phyloP scores from a whole-genome alignment of 345 rosid genomes.

The Euphorbia pulcherrima region DNA sequence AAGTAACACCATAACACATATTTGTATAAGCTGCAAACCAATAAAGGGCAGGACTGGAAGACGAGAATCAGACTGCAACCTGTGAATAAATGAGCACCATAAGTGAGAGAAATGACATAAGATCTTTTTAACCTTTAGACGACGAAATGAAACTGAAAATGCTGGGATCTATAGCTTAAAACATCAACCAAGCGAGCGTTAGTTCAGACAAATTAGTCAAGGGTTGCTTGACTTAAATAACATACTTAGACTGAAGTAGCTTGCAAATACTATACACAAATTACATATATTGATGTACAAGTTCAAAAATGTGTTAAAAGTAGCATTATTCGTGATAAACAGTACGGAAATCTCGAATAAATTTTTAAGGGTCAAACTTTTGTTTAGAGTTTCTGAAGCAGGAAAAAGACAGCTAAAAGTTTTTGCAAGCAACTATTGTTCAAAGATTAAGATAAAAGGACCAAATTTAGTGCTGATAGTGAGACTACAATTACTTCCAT shows the following conservation, averaged over 20 bases:
- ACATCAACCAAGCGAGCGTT: neutral
- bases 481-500: too few relatives aligned
- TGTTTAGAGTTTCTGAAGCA: too few relatives aligned
- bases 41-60: constrained; percentile 79
- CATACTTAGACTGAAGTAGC: too few relatives aligned
- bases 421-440: too few relatives aligned
- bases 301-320: neutral
- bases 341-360: neutral
- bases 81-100: constrained; percentile 28
- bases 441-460: too few relatives aligned
- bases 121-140: too few relatives aligned
- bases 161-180: neutral
- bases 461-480: too few relatives aligned
- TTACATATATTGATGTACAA: neutral
- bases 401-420: too few relatives aligned
- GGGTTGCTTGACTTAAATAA: too few relatives aligned
- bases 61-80: constrained; percentile 87
- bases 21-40: constrained; percentile 70
- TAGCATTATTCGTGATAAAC: neutral
- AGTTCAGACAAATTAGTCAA: too few relatives aligned
- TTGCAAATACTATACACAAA: neutral
- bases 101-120: neutral
- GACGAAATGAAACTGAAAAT: neutral
- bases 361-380: neutral
- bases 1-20: constrained; percentile 30